Evolutionary conservation across 768 basidiomycete species (phyloP), one percentile per base, ranked within the genome.

Genomic region (Mycena galericulata): DNA sequence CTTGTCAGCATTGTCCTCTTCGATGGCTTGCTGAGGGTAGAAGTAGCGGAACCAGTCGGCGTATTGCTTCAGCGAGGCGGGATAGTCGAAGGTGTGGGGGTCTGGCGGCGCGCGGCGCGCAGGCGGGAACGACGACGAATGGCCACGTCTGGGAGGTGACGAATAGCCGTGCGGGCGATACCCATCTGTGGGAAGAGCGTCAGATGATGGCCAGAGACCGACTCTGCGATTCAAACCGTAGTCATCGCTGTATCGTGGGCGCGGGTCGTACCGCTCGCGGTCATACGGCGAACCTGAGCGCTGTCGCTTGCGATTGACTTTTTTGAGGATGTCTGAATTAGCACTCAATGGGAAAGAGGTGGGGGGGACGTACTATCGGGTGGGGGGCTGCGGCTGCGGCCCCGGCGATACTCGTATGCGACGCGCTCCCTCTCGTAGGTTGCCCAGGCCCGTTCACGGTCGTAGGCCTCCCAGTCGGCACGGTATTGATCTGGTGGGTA

Each of bases 41-140:
- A 81, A 89, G 75, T 85, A 92, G 38, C 94, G 88, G 78, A 94
- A 95, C 94, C 94, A 95, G 72, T 95, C 94, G 2, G 92, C 92
- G 71, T 90, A 95, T 73, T 94, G 92, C 79, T 94, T 94, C 77
- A 95, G 77, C 1, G 90, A 86, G 7, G 92, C 92, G 36, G 93
- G 92, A 74, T 91, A 94, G 70, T 94, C 94, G 71, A 93, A 89
- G 3, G 89, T 89, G 73, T 92, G 91, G 14, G 94, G 94, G 74
- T 95, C 92, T 17, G 88, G 88, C 12, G 93, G 94, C 2, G 89
- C 82, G 32, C 91, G 86, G 60, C 92, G 85, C 12, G 83, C 80
- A 14, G 85, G 80, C 30, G 86, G 79, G 76, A 86, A 87, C 58
- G 78, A 75, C 12, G 77, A 78, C 54, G 81, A 83, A 67, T 88